phyloP scores from a whole-genome alignment of 1,284 basidiomycete genomes.

The Rhizoctonia solani region DNA sequence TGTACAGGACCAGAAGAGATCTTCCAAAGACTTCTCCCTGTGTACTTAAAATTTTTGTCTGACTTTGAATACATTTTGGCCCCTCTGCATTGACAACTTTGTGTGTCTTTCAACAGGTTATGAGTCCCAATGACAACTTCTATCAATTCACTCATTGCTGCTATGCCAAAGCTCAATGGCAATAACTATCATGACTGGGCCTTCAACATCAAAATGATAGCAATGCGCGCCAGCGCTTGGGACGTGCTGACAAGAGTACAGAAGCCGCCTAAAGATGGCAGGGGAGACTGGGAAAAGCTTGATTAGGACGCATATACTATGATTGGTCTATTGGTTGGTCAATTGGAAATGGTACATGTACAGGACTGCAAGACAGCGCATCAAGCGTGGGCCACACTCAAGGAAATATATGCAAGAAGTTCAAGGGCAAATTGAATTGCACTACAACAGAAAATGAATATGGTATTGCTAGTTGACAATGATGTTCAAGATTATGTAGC shows the following conservation, averaged over 20 bases:
- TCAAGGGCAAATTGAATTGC: constrained; percentile 2
- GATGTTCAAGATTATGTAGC: neutral
- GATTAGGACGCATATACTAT: neutral
- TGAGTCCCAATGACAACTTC: constrained; percentile 1
- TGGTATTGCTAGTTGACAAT: neutral
- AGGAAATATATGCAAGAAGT: neutral
- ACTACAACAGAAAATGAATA: neutral
- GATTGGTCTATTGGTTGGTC: neutral
- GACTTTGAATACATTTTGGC: no score
- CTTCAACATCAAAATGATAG: constrained; percentile 1
- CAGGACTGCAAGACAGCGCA: neutral
- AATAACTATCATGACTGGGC: neutral
- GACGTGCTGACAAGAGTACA: neutral
- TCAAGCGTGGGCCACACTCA: neutral
- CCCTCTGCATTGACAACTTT: no score
- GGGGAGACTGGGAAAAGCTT: neutral
- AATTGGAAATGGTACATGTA: neutral
- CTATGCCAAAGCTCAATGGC: neutral
- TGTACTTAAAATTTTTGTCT: no score
- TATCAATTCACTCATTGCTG: neutral
- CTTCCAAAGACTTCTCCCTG: no score
- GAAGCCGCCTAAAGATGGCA: no score
- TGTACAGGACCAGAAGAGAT: no score
- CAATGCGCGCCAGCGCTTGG: neutral
- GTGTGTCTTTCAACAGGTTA: neutral